phyloP scores from a whole-genome alignment of 768 basidiomycete species.

The Mycena galopus region DNA sequence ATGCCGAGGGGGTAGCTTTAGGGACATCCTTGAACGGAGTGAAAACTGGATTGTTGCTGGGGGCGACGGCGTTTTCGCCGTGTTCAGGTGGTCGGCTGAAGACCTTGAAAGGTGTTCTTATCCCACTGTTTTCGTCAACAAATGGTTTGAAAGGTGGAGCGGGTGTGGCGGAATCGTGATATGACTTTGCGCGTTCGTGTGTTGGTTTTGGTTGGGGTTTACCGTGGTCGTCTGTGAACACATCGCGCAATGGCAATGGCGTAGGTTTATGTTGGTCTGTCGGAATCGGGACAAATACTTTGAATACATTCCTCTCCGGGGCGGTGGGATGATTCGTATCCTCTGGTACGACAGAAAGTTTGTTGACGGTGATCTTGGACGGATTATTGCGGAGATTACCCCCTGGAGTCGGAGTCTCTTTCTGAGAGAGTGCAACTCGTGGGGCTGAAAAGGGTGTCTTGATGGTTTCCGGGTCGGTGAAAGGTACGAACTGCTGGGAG shows the following conservation, averaged over 20 bases:
- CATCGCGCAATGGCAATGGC: constrained; percentile 36
- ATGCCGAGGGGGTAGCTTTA: constrained; percentile 45
- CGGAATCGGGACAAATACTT: constrained; percentile 70
- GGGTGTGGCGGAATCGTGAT: constrained; percentile 33
- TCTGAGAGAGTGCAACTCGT: constrained; percentile 63
- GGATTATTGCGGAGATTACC: constrained; percentile 41
- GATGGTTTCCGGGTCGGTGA: constrained; percentile 66
- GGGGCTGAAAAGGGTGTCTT: constrained; percentile 57
- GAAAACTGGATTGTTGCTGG: constrained; percentile 47
- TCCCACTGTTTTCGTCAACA: constrained; percentile 52
- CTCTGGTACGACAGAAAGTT: constrained; percentile 51
- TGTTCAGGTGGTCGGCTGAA: constrained; percentile 80
- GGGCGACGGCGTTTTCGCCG: constrained; percentile 51
- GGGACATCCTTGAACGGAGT: constrained; percentile 55
- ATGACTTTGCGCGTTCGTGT: constrained; percentile 39
- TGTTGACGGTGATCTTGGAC: constrained; percentile 44
- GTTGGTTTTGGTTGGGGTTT: constrained; percentile 35
- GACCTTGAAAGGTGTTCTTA: constrained; percentile 69
- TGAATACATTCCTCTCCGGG: constrained; percentile 56
- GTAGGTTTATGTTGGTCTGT: constrained; percentile 48
- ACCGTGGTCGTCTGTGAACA: constrained; percentile 39
- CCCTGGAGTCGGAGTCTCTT: constrained; percentile 56
- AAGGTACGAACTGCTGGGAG: constrained; percentile 71
- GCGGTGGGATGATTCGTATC: constrained; percentile 41
- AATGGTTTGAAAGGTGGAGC: constrained; percentile 39